Evolutionary conservation across 73 alveolate species (phyloP), one percentile per base, ranked within the genome.

Genomic region (Effrenium voratum): DNA sequence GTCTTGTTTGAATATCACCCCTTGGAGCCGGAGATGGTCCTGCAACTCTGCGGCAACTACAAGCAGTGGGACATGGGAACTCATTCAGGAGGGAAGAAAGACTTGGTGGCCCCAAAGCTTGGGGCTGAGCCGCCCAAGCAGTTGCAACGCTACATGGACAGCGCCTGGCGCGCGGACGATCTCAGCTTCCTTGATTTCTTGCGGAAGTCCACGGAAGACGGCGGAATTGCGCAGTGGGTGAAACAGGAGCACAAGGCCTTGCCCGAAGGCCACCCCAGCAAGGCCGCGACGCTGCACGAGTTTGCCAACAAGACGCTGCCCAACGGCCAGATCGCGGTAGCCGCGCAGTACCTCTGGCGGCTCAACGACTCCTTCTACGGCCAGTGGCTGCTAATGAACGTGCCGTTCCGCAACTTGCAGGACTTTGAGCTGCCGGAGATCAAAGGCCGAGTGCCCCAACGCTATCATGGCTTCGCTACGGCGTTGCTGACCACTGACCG

Each of bases 331-430:
- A 40, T 40, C 60, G 26, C 41, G 44, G 87, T 77, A 1, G 55
- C 87, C 26, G 87, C 87, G n/a, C n/a, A n/a, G n/a, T n/a, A n/a
- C n/a, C n/a, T 77, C 43, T 77, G 60, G 0, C 87, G 87, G 41
- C 5, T 41, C 10, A 77, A 41, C 87, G 87, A 77, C 59, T 59
- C 3, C 38, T 41, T 1, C 41, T 77, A 77, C 63, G 87, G 87
- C 43, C 87, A 77, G 59, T 41, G 87, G 87, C 87, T 77, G 40
- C 41, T 77, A 0, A 34, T 77, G 41, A 55, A 77, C 41, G 63
- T 41, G 24, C 87, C 87, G 41, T 77, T 77, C 22, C 49, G 49
- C n/a, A 13, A 28, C n/a, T 10, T 70, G 5, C n/a, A n/a, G 81
- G 81, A 70, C 47, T 30, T 70, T 30, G 10, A 34, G 49, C 2